Conservation (phyloP, 2,329 filamentous ascomycete species). For the Colletotrichum falcatum region DNA sequence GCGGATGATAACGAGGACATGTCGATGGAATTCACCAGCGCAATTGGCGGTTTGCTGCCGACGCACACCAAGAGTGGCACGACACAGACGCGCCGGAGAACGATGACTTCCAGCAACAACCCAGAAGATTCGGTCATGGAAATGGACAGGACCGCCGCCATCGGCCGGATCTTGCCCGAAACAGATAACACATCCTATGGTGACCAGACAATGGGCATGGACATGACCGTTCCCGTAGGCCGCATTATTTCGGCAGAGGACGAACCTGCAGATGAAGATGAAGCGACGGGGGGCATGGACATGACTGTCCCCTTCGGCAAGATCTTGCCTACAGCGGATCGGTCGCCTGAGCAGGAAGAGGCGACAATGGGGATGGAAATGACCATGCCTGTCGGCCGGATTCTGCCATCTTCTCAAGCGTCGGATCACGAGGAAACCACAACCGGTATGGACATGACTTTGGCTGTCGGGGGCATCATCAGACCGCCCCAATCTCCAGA, state of each 20-base stretch:
- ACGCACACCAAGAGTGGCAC: conserved; percentile 43
- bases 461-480: conserved; percentile 72
- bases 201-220: conserved; percentile 70
- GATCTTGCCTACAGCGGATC: conserved; percentile 50
- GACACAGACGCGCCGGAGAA: conserved; percentile 46
- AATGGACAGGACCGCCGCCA: conserved; percentile 73
- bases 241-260: conserved; percentile 55
- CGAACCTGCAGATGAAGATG: conserved; percentile 61
- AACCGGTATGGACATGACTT: conserved; percentile 76
- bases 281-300: conserved; percentile 67
- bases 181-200: conserved; percentile 45
- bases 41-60: conserved; percentile 67
- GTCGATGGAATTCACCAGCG: conserved; percentile 82
- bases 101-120: conserved; percentile 46
- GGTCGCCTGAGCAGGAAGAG: conserved; percentile 39
- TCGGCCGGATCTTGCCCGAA: conserved; percentile 65
- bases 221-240: conserved; percentile 74
- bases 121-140: conserved; percentile 45
- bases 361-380: conserved; percentile 69
- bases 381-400: conserved; percentile 68
- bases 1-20: conserved; percentile 72
- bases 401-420: conserved; percentile 53
- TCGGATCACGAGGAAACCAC: conserved; percentile 55
- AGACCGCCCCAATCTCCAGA: conserved; percentile 51
- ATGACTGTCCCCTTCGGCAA: conserved; percentile 63